A percentile compares a stretch with the other conserved stretches of the same genome.
Evolutionary conservation across 371 early-diverging fungal genomes (phyloP).

Genomic region (Rhizopus stolonifer): DNA sequence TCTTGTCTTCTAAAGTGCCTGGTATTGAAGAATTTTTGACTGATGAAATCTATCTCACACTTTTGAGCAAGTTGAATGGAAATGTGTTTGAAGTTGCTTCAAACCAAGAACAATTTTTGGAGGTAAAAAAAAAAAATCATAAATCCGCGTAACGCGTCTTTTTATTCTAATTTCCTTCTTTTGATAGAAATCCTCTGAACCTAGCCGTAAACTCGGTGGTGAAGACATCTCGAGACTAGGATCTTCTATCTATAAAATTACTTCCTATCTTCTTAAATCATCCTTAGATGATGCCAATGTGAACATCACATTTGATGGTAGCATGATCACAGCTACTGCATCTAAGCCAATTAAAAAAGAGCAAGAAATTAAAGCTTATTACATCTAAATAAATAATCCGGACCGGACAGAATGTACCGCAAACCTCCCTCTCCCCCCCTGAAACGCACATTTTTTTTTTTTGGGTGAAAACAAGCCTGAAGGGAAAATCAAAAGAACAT

Average conservation of each 20-base stretch:
- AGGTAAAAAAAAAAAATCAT: constrained; percentile 26
- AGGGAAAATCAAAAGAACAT: constrained; percentile 1
- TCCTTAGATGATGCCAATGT: constrained; percentile 50
- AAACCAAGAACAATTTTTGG: constrained; percentile 22
- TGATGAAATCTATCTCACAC: constrained; percentile 74
- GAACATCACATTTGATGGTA: constrained; percentile 50
- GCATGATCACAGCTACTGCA: constrained; percentile 59
- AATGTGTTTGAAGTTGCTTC: constrained; percentile 64
- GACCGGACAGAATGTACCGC: constrained; percentile 1
- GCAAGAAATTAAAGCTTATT: constrained; percentile 59
- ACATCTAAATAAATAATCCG: constrained; percentile 8
- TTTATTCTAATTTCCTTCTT: background rate
- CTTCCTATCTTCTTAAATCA: constrained; percentile 36
- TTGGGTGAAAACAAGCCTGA: background rate
- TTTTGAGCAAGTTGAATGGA: constrained; percentile 77
- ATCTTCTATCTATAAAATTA: constrained; percentile 41
- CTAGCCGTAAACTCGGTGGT: constrained; percentile 29
- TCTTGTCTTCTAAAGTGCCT: constrained; percentile 69
- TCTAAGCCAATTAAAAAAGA: constrained; percentile 62
- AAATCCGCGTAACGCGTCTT: background rate
- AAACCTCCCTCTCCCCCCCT: too few relatives aligned
- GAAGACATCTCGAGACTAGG: constrained; percentile 77
- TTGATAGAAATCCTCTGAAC: constrained; percentile 27
- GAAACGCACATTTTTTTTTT: background rate
- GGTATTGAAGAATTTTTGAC: constrained; percentile 82